Base-by-base conservation (phyloP, 2,329 filamentous ascomycete genomes). In the Diaporthe sp. region DNA sequence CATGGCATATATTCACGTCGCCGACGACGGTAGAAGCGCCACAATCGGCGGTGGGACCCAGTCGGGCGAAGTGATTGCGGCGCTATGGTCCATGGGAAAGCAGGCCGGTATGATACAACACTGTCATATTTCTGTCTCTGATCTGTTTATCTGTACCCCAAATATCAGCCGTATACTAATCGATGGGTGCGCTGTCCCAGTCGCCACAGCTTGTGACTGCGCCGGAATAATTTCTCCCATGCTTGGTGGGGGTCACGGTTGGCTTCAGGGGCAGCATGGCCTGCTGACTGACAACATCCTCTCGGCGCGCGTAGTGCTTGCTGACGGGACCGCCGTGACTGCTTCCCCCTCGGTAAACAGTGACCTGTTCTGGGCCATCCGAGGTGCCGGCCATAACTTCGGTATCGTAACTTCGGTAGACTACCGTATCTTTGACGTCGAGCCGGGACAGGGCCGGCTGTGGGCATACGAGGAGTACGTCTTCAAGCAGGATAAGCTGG, bases 361-460 rank as follows among this genome's bases (percentile, higher is more conserved):
- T 0, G 87, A 89, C 61, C 81, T 89, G 4, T 89, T 88, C 80
- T 89, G 87, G 87, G 86, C 84, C 61, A 62, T 78, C 65, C 46
- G 78, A 46, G 77, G 80, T 10, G 72, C 78, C 46, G 78, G 28
- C 74, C 88, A 78, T 61, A 75, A 75, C 22, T 75, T 75, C 7
- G 73, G 73, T 4, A 34, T 75, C 17, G 67, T 75, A 10, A 71
- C 65, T 6, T 60, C 51, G 28, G 62, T 53, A 15, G 15, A 49
- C 2, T 71, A 71, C 19, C 55, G 61, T 5, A 53, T 74, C 19
- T 71, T 37, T n/a, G 72, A 73, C 44, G 72, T 68, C 3, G 57
- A 53, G 37, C 57, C 71, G 22, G 57, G 71, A 28, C 46, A 67
- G 39, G 65, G 34, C 28, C 37, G 57, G 8, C 2, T 39, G 55